Conservation (phyloP, 2,329 filamentous ascomycete genomes). For the Paramyrothecium roridum region DNA sequence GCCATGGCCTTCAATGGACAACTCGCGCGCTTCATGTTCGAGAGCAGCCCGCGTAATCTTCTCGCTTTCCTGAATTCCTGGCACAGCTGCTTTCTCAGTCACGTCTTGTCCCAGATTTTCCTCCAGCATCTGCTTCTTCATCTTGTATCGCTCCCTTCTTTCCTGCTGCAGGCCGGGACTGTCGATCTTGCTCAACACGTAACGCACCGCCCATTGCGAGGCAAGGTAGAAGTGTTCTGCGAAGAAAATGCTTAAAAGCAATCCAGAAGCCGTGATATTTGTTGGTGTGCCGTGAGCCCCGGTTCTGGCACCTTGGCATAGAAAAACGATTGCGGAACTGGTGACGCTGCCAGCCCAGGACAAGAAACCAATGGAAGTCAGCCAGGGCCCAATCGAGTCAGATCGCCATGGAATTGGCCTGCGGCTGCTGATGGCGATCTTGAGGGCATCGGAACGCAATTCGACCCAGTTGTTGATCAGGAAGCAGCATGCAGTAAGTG, state of each 20-base stretch:
- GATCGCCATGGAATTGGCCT: constrained; percentile 85
- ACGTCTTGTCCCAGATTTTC: constrained; percentile 63
- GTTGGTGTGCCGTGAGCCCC: constrained; percentile 65
- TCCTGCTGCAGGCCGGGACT: constrained; percentile 85
- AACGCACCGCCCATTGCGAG: constrained; percentile 68
- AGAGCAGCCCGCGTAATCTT: constrained; percentile 63
- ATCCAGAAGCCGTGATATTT: constrained; percentile 73
- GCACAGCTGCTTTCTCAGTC: constrained; percentile 43
- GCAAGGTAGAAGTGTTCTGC: constrained; percentile 89
- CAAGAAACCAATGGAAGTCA: constrained; percentile 82
- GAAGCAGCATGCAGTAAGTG: constrained; percentile 84
- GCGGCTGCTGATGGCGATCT: constrained; percentile 86
- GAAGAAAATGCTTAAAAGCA: constrained; percentile 79
- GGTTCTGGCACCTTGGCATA: constrained; percentile 71
- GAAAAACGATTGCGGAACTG: constrained; percentile 81
- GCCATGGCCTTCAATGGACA: constrained; percentile 46
- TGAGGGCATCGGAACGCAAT: constrained; percentile 87
- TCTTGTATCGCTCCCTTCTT: constrained; percentile 72
- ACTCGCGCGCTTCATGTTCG: constrained; percentile 58
- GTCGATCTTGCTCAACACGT: constrained; percentile 75
- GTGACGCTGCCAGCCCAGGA: constrained; percentile 91
- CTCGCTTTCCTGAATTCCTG: constrained; percentile 49
- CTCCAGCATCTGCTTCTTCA: constrained; percentile 76
- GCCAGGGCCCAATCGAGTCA: constrained; percentile 92
- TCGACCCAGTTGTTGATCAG: constrained; percentile 96